phyloP scores from a whole-genome alignment of 2,329 filamentous ascomycete species.

The Gaeumannomyces sp. region DNA sequence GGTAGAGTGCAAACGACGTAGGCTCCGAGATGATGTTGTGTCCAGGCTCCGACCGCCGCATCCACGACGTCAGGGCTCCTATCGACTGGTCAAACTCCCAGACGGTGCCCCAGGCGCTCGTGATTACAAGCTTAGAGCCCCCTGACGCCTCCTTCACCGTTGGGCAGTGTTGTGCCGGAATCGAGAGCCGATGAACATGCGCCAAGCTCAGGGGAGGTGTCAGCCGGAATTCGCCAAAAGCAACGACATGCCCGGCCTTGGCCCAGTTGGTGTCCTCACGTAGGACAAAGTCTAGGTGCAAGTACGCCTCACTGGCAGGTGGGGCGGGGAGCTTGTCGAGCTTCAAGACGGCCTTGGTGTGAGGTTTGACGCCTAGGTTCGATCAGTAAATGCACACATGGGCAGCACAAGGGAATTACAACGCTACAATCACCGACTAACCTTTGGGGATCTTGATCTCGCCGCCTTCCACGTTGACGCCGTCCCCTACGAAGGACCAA shows the following conservation, averaged over 20 bases:
- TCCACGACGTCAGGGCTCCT: slow-evolving; percentile 38
- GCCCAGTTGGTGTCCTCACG: slow-evolving; percentile 44
- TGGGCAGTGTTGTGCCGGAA: not conserved
- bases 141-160: not conserved
- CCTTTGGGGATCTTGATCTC: slow-evolving; percentile 35
- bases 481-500: slow-evolving; percentile 36
- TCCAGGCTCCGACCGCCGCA: slow-evolving; percentile 20
- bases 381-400: not conserved
- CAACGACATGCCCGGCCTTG: slow-evolving; percentile 42
- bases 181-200: not conserved
- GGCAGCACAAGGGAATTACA: not conserved
- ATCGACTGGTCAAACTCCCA: slow-evolving; percentile 39
- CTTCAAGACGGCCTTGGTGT: slow-evolving; percentile 29
- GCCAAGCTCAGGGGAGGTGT: slow-evolving; percentile 18
- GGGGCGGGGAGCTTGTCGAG: slow-evolving; percentile 26
- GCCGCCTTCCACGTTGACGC: slow-evolving; percentile 27
- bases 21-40: slow-evolving; percentile 39
- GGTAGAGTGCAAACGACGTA: slow-evolving; percentile 51
- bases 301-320: slow-evolving; percentile 34
- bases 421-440: slow-evolving; percentile 16
- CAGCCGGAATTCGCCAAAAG: slow-evolving; percentile 42
- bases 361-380: slow-evolving; percentile 34
- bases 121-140: slow-evolving; percentile 22
- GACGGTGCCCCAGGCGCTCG: slow-evolving; percentile 26
- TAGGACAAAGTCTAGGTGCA: slow-evolving; percentile 42